phyloP scores from a whole-genome alignment of 2,329 filamentous ascomycete genomes.

The Fusarium scirpi region DNA sequence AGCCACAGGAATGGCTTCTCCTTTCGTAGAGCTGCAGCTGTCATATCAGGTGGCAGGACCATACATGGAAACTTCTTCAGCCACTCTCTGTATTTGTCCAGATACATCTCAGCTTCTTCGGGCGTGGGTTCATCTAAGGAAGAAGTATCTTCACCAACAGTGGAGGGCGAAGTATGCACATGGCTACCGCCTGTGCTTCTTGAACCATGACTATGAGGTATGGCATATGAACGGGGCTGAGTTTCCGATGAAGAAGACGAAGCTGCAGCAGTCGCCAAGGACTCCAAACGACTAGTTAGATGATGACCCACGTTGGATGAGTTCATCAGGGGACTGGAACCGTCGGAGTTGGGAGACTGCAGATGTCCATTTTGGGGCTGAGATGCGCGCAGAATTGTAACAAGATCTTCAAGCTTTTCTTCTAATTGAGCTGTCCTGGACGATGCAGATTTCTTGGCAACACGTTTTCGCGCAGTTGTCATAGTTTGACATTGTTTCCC shows the following conservation, averaged over 20 bases:
- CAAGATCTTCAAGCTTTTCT: slow-evolving; percentile 63
- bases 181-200: slow-evolving; percentile 12
- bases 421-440: slow-evolving; percentile 61
- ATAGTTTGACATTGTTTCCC: slow-evolving; percentile 62
- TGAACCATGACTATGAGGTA: slow-evolving; percentile 24
- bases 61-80: slow-evolving; percentile 61
- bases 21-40: slow-evolving; percentile 54
- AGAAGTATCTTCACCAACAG: slow-evolving; percentile 34
- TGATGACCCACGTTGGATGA: slow-evolving; percentile 26
- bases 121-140: slow-evolving; percentile 49
- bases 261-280: slow-evolving; percentile 53
- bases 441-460: slow-evolving; percentile 50
- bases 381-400: slow-evolving; percentile 57
- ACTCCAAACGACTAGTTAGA: slow-evolving; percentile 52
- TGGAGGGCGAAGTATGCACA: slow-evolving; percentile 16
- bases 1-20: slow-evolving; percentile 64
- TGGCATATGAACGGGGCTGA: slow-evolving; percentile 16
- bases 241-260: slow-evolving; percentile 43
- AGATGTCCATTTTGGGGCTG: slow-evolving; percentile 38
- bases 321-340: slow-evolving; percentile 16
- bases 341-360: slow-evolving; percentile 23
- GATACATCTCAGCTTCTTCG: slow-evolving; percentile 54
- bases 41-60: slow-evolving; percentile 53
- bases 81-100: slow-evolving; percentile 58
- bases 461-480: slow-evolving; percentile 55